Evolutionary conservation across 2,329 filamentous ascomycete species (phyloP).

Genomic region (Aspergillus texensis): DNA sequence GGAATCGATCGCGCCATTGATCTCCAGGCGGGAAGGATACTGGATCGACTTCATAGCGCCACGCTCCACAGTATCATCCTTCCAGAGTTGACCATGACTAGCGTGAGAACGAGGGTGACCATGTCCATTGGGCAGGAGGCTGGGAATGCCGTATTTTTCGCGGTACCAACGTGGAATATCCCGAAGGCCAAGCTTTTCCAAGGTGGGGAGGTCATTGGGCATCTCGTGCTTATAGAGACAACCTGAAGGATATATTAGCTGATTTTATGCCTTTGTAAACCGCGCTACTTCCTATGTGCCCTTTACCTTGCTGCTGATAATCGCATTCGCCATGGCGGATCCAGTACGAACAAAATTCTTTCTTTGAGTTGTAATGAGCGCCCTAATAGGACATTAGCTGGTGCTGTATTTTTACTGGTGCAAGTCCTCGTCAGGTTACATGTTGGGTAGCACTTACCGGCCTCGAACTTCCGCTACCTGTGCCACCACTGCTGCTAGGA

Average conservation of each 20-base stretch:
- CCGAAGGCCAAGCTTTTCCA: conserved; percentile 69
- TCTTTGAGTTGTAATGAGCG: conserved; percentile 48
- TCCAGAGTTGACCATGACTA: conserved; percentile 14
- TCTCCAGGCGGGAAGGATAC: conserved; percentile 20
- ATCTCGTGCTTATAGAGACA: conserved; percentile 92
- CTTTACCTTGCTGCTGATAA: conserved; percentile 71
- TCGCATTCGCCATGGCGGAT: conserved; percentile 82
- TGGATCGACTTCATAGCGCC: conserved; percentile 19
- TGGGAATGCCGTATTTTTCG: conserved; percentile 46
- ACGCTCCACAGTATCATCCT: conserved; percentile 22
- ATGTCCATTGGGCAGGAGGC: conserved; percentile 28
- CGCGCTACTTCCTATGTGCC: not conserved
- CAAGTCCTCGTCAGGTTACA: not conserved
- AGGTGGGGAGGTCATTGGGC: conserved; percentile 68
- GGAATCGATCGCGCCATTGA: conserved; percentile 12
- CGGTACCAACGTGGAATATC: conserved; percentile 60
- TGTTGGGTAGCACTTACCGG: conserved; percentile 22
- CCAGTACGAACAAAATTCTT: conserved; percentile 88
- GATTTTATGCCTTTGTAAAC: not conserved
- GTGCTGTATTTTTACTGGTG: not conserved
- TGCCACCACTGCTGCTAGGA: conserved; percentile 13
- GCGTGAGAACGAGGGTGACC: conserved; percentile 19
- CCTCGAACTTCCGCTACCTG: conserved; percentile 16
- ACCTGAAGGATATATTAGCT: conserved; percentile 40
- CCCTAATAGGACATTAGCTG: conserved; percentile 2